Conservation (phyloP, 1,284 basidiomycete genomes). For the Vanrija humicola region DNA sequence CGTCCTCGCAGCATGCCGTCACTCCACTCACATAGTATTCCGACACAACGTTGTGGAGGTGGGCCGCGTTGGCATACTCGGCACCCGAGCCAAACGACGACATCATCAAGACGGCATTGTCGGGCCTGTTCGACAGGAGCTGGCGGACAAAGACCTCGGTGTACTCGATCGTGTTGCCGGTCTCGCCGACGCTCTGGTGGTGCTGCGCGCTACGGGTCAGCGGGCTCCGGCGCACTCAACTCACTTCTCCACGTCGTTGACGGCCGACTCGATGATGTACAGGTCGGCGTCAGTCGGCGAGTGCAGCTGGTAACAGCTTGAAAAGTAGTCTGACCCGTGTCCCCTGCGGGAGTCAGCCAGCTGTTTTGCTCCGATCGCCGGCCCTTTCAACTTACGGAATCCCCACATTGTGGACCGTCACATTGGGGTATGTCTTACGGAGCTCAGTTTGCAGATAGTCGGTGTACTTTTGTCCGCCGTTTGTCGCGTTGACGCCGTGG, state of each 20-base stretch:
- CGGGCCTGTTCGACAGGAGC: background rate
- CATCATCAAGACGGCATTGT: slow-evolving; percentile 1
- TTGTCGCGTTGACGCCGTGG: background rate
- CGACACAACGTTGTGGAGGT: background rate
- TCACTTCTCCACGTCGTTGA: slow-evolving; percentile 6
- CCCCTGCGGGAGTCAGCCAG: background rate
- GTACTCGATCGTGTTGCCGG: background rate
- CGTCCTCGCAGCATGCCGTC: too few species aligned
- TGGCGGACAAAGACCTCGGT: slow-evolving; percentile 7
- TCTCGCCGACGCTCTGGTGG: background rate
- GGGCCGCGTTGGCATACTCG: slow-evolving; percentile 1
- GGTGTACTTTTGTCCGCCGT: background rate
- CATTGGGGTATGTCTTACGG: background rate
- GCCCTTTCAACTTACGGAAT: background rate
- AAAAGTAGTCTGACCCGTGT: slow-evolving; percentile 6
- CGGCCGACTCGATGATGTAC: slow-evolving; percentile 5
- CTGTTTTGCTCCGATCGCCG: background rate
- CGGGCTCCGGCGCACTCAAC: background rate
- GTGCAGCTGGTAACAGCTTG: slow-evolving; percentile 6
- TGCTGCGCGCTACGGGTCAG: background rate
- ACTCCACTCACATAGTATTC: background rate
- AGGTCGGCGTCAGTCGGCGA: background rate
- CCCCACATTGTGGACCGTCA: slow-evolving; percentile 2
- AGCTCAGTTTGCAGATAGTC: background rate
- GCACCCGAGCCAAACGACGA: background rate